Evolutionary conservation across 768 basidiomycete genomes (phyloP).

Genomic region (Strobilomyces dryophilus): DNA sequence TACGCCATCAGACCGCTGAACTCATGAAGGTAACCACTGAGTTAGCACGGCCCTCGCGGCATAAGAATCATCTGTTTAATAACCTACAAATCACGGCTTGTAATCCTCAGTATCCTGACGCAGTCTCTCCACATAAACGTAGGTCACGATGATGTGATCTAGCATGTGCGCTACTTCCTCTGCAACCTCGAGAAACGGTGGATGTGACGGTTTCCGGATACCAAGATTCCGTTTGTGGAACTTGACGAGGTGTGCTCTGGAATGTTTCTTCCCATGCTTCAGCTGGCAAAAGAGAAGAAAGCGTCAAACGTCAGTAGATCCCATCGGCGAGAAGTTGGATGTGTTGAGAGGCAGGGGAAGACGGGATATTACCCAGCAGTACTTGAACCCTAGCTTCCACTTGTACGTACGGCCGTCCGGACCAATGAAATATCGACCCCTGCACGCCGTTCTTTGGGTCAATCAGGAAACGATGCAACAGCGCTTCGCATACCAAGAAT

Average conservation of each 20-base stretch:
- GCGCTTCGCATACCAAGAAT: constrained; percentile 5
- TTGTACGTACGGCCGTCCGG: constrained; percentile 30
- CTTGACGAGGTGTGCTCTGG: constrained; percentile 12
- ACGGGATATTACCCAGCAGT: constrained; percentile 20
- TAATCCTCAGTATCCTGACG: constrained; percentile 5
- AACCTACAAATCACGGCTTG: not conserved
- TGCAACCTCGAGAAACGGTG: constrained; percentile 27
- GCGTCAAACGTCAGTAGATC: constrained; percentile 1
- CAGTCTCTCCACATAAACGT: constrained; percentile 29
- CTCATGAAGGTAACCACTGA: too few species aligned
- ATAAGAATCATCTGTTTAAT: too few species aligned
- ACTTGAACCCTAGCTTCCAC: constrained; percentile 25
- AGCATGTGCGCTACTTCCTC: constrained; percentile 24
- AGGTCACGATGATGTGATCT: constrained; percentile 32
- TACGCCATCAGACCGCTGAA: constrained; percentile 52
- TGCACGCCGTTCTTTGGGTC: not conserved
- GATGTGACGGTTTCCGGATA: constrained; percentile 14
- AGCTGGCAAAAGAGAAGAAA: constrained; percentile 5
- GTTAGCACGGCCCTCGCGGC: too few species aligned
- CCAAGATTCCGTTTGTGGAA: constrained; percentile 18
- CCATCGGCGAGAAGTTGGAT: not conserved
- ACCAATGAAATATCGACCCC: constrained; percentile 27
- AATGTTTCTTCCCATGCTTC: constrained; percentile 10
- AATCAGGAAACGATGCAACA: not conserved
- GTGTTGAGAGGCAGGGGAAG: not conserved